Evolutionary conservation across 768 basidiomycete species (phyloP).

Genomic region (Leccinum obscurum): DNA sequence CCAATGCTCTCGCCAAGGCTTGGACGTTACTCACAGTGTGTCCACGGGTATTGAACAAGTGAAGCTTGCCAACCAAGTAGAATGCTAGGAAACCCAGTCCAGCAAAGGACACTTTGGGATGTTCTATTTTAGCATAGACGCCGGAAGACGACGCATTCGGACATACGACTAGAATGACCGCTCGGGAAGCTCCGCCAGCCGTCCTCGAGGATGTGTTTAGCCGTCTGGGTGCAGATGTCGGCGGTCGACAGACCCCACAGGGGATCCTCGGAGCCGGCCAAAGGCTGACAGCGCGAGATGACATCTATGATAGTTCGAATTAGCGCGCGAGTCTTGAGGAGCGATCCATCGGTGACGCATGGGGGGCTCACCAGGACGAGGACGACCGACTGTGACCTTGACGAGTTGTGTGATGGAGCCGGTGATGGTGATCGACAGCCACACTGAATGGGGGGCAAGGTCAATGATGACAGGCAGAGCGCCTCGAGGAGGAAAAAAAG

Average conservation of each 20-base stretch:
- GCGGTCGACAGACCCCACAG: no score
- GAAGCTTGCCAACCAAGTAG: slow-evolving; percentile 89
- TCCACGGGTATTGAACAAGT: slow-evolving; percentile 80
- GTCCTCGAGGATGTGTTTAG: no score
- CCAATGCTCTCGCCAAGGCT: neutral
- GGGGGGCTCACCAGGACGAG: slow-evolving; percentile 23
- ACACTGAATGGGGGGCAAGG: slow-evolving; percentile 41
- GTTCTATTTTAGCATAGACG: neutral
- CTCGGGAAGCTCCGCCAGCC: no score
- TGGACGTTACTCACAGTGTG: slow-evolving; percentile 48
- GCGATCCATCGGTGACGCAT: no score
- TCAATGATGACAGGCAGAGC: neutral
- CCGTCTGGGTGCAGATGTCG: no score
- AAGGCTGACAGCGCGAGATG: slow-evolving; percentile 42
- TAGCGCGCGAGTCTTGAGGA: neutral
- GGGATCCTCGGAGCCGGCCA: no score
- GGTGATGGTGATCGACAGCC: slow-evolving; percentile 70
- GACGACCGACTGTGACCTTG: slow-evolving; percentile 75
- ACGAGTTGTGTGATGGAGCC: slow-evolving; percentile 78
- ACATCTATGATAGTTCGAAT: slow-evolving; percentile 18
- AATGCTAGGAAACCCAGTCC: no score
- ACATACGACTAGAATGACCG: slow-evolving; percentile 46
- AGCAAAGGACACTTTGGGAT: slow-evolving; percentile 74
- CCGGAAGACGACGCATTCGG: neutral
- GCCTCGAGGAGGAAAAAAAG: neutral